Evolutionary conservation across 306 rosid genomes (phyloP), one percentile per base, ranked within the genome.

Genomic region (Malus orientalis): DNA sequence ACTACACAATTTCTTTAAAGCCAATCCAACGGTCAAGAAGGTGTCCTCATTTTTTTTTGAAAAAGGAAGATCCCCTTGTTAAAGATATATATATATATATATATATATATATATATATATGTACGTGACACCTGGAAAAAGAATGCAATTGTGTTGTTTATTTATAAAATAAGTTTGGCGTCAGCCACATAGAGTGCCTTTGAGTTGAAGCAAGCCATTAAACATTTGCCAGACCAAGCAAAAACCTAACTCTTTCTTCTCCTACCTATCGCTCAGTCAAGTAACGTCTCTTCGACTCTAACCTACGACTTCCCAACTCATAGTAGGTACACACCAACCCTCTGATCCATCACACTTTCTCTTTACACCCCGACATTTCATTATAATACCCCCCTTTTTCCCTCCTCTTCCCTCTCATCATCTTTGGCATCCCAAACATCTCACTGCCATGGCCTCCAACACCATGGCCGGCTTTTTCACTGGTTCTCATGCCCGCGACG

Each of bases 301-400:
- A 85, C 81, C 76, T 49, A 82, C 32, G 97, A 92, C 98, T 81
- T 92, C 84, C 90, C 96, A 95, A 95, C 98, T 88, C 87, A 86
- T 81, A 61, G 81, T 89, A 81, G 97, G 96, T 94, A 74, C 80
- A 74, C 51, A 79, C 67, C 49, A 23, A 69, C 78, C 60, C 73
- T 74, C 77, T 23, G 61, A 69, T 83, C 74, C 44, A 62, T 29
- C 62, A 66, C 23, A 27, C 38, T 23, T 0, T 13, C 58, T 67
- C 57, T 36, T 51, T 36, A 18, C 63, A 40, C 62, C 82, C 84
- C 80, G 71, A 76, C 70, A 58, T 68, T 82, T 73, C 81, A 84
- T 74, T 90, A 87, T 90, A 87, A 84, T 82, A 77, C 85, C 81
- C 71, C 69, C 71, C 72, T 74, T 75, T 58, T 71, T 44, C 71